phyloP scores from a whole-genome alignment of 2,329 filamentous ascomycete genomes.

The Fusarium concolor region DNA sequence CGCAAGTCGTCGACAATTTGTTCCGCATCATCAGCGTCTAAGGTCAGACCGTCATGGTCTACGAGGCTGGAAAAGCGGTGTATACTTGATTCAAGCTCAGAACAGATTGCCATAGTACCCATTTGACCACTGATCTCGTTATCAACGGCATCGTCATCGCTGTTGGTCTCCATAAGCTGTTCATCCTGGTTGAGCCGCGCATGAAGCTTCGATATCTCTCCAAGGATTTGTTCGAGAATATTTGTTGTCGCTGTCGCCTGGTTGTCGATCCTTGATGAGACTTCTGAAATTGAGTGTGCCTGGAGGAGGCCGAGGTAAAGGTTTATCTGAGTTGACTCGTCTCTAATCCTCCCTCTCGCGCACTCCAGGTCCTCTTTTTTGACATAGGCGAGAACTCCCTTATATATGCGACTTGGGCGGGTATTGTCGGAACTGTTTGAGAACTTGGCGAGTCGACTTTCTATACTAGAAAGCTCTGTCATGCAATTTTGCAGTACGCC shows the following conservation, averaged over 20 bases:
- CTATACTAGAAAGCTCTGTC: constrained; percentile 1
- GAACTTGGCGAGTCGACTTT: not conserved
- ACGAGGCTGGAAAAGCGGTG: constrained; percentile 11
- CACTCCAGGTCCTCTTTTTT: constrained; percentile 28
- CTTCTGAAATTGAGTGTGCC: constrained; percentile 13
- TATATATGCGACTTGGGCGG: not conserved
- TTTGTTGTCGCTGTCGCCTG: constrained; percentile 8
- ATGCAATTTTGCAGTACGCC: not conserved
- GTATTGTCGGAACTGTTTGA: not conserved
- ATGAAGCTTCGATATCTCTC: constrained; percentile 15
- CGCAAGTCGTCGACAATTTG: constrained; percentile 30
- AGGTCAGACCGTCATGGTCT: constrained; percentile 1
- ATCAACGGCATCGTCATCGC: not conserved
- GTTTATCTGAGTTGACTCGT: constrained; percentile 21
- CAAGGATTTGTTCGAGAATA: constrained; percentile 20
- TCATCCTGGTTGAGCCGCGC: not conserved
- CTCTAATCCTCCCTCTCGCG: constrained; percentile 16
- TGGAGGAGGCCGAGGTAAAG: constrained; percentile 30
- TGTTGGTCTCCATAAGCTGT: not conserved
- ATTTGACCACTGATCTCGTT: not conserved
- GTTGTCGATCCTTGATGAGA: constrained; percentile 9
- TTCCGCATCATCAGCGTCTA: constrained; percentile 29
- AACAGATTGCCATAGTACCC: constrained; percentile 12
- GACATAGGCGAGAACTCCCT: constrained; percentile 2
- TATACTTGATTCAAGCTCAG: constrained; percentile 27